Percentiles rank a stretch among this genome's conserved stretches.
These are phyloP conservation scores for Meyerozyma elateridarum DNA, from an alignment of 1,139 yeast species.

Conservation along the genomic window DNA sequence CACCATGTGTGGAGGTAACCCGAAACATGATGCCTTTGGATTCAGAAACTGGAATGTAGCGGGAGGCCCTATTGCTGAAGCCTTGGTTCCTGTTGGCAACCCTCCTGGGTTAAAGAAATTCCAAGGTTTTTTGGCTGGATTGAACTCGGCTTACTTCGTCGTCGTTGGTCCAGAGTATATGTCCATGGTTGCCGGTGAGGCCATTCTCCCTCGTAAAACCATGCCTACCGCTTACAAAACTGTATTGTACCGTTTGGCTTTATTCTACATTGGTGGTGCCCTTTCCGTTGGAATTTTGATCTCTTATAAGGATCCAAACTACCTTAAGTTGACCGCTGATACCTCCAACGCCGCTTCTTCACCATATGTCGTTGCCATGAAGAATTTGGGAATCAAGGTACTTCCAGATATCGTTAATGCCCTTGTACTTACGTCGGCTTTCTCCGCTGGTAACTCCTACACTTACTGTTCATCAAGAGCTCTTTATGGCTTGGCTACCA, in stretches of 20 bases:
- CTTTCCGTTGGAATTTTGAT: constrained; percentile 36
- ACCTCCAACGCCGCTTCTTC: constrained; percentile 29
- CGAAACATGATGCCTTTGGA: constrained; percentile 59
- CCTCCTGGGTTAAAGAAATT: constrained; percentile 69
- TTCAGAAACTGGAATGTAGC: constrained; percentile 57
- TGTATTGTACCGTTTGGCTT: constrained; percentile 65
- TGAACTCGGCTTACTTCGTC: constrained; percentile 60
- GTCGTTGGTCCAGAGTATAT: constrained; percentile 85
- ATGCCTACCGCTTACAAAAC: constrained; percentile 76
- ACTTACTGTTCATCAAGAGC: constrained; percentile 42
- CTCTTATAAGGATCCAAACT: constrained; percentile 37
- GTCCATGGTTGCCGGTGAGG: constrained; percentile 81
- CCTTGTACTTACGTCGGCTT: constrained; percentile 31
- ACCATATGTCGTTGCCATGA: constrained; percentile 45
- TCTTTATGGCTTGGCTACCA: constrained; percentile 34
- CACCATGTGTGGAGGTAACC: constrained; percentile 85
- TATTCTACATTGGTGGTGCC: constrained; percentile 58
- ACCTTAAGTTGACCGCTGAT: constrained; percentile 20
- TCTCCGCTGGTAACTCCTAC: constrained; percentile 43
- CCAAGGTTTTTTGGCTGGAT: constrained; percentile 63
- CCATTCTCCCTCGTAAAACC: constrained; percentile 69
- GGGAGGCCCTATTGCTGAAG: constrained; percentile 50
- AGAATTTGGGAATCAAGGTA: constrained; percentile 31
- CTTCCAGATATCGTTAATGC: constrained; percentile 42
- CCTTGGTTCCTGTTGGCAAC: constrained; percentile 50